phyloP scores from a whole-genome alignment of 371 early-diverging fungal genomes.

The Rhizoclosmatium hyalinum region DNA sequence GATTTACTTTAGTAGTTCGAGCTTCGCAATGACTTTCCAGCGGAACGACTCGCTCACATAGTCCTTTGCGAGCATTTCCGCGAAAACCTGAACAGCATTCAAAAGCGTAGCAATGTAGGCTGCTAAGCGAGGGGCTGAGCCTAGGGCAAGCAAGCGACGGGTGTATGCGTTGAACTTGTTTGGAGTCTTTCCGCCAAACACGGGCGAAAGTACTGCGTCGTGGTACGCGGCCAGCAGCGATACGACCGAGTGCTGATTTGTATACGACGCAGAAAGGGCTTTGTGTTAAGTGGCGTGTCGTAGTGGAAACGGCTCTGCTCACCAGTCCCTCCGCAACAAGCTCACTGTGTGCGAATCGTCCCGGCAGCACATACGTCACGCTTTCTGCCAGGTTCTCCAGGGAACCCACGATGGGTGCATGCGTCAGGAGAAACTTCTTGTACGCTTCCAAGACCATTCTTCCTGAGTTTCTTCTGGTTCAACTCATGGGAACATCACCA shows the following conservation, averaged over 20 bases:
- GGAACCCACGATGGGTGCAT: conserved; percentile 85
- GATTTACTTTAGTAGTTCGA: conserved; percentile 72
- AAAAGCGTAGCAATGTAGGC: conserved; percentile 74
- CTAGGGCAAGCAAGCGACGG: conserved; percentile 59
- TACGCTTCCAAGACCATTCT: background rate
- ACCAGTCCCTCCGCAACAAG: conserved; percentile 83
- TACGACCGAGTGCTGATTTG: conserved; percentile 60
- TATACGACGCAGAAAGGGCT: background rate
- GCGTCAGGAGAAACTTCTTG: conserved; percentile 47
- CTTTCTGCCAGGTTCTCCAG: conserved; percentile 87
- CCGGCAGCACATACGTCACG: conserved; percentile 91
- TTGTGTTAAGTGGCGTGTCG: background rate
- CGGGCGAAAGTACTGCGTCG: conserved; percentile 77
- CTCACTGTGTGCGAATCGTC: conserved; percentile 92
- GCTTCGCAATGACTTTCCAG: conserved; percentile 8
- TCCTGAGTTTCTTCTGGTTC: no score
- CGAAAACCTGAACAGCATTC: conserved; percentile 78
- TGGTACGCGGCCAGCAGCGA: conserved; percentile 87
- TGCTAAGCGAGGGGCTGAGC: conserved; percentile 34
- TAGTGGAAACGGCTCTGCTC: conserved; percentile 4
- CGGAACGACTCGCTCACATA: conserved; percentile 36
- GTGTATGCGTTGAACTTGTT: conserved; percentile 84
- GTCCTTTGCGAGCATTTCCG: conserved; percentile 85
- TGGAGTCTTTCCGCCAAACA: conserved; percentile 58
- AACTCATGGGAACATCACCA: no score